Evolutionary conservation across 2,329 filamentous ascomycete species (phyloP).

Genomic region (Cordyceps cateniannulata): DNA sequence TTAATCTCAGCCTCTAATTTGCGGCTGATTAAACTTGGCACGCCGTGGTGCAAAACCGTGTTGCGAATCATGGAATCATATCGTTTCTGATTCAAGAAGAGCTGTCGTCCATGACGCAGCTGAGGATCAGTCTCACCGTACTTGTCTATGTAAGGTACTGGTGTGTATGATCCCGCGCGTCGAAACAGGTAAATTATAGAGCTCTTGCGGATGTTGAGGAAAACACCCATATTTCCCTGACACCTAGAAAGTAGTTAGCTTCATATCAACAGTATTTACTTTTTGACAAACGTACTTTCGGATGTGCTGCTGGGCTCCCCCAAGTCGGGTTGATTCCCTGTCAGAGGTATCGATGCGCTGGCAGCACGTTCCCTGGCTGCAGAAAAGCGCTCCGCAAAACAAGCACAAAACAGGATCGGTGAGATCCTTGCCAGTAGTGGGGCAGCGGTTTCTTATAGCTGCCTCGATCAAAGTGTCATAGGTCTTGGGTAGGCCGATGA

Average conservation of each 20-base stretch:
- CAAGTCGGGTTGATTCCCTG: constrained; percentile 47
- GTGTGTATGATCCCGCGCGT: constrained; percentile 72
- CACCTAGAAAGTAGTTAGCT: constrained; percentile 50
- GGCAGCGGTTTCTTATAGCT: constrained; percentile 75
- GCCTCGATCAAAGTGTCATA: constrained; percentile 92
- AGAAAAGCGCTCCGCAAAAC: constrained; percentile 95
- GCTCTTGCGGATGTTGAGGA: constrained; percentile 96
- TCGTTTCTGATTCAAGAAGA: constrained; percentile 88
- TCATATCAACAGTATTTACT: background rate
- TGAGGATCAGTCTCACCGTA: constrained; percentile 96
- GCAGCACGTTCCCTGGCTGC: constrained; percentile 89
- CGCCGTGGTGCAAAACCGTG: constrained; percentile 78
- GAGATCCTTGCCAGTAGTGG: constrained; percentile 84
- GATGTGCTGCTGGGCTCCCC: constrained; percentile 89
- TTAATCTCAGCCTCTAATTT: constrained; percentile 94
- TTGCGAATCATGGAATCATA: constrained; percentile 85
- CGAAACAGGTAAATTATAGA: constrained; percentile 82
- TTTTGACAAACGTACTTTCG: constrained; percentile 54
- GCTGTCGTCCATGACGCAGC: constrained; percentile 75
- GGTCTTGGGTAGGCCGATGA: constrained; percentile 85
- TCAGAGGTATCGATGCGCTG: constrained; percentile 52
- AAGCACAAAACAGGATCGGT: constrained; percentile 88
- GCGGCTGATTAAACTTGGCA: constrained; percentile 83
- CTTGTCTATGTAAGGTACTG: constrained; percentile 89
- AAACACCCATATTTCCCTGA: constrained; percentile 83